Evolutionary conservation across 305 asterid species (phyloP).

Genomic region (Fraxinus platypoda): DNA sequence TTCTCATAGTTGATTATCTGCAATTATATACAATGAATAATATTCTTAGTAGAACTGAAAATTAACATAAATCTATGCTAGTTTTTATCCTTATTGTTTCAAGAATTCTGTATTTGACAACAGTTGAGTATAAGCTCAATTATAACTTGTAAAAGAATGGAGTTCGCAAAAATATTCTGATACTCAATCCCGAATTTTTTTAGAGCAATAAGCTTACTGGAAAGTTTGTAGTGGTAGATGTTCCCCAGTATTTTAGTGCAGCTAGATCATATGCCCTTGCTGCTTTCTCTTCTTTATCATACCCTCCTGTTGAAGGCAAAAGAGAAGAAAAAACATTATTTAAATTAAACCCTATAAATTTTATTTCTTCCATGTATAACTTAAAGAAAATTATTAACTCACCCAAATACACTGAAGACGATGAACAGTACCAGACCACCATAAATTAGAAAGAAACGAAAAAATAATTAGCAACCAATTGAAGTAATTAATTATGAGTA

Average conservation of each 20-base stretch:
- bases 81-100: neutral
- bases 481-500: neutral
- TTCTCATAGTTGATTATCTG: slow-evolving; percentile 87
- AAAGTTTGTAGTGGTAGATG: slow-evolving; percentile 89
- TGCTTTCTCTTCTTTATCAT: slow-evolving; percentile 94
- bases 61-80: neutral
- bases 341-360: neutral
- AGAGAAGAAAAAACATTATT: neutral
- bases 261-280: slow-evolving; percentile 94
- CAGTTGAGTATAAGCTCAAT: neutral
- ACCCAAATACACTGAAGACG: slow-evolving; percentile 76
- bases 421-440: neutral
- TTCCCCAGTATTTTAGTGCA: slow-evolving; percentile 92
- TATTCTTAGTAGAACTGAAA: neutral
- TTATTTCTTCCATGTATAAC: neutral
- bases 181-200: neutral
- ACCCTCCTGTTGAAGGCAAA: slow-evolving; percentile 58
- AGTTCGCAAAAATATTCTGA: neutral
- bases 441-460: neutral
- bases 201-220: slow-evolving; percentile 38
- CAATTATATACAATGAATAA: neutral
- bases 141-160: neutral
- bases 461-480: neutral
- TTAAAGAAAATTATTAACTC: slow-evolving; percentile 25
- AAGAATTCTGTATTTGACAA: neutral